Evolutionary conservation across 2,329 filamentous ascomycete species (phyloP), one percentile per base, ranked within the genome.

Genomic region (Fusarium graminum): DNA sequence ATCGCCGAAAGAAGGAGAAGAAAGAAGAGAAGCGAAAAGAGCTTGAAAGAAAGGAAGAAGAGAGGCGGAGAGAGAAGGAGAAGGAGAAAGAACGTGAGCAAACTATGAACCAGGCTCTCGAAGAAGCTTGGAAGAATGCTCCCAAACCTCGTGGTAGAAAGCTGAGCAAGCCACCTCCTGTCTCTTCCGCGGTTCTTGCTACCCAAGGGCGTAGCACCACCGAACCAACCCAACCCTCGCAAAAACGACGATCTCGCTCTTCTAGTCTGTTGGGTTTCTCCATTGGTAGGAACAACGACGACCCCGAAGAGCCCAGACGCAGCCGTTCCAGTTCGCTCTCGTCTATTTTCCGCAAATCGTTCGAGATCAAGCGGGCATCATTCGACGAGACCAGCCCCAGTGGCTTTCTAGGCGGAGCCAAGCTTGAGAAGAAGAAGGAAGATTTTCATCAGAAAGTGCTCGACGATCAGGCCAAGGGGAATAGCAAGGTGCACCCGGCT

Each of bases 1-100:
- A 81, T 4, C 80, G 82, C 19, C 82, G 79, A 65, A 86, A 84
- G 68, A 84, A 81, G 70, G 83, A 86, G 63, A 85, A 83, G 72
- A 85, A 83, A 69, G 76, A 76, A 14, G 77, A 79, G 34, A 82
- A 78, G 52, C 81, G 78, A 65, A 80, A 82, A 49, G 80, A 81
- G 59, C 74, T 71, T 22, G 72, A 74, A 34, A 77, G 80, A 39
- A 76, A 67, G 42, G 67, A 76, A 11, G 75, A 80, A 1, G 59
- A 51, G 55, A 68, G 12, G 17, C 65, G 55, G 29, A 38, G 22
- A 65, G 55, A 81, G 77, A 58, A 50, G 49, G 58, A 63, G 36
- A 65, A 64, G 30, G 57, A 72, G 46, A 63, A 62, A 41, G 66
- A 69, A 30, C 62, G 54, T 5, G 60, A 69, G 8, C 42, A 63